A percentile compares a stretch with the other conserved stretches of the same genome.
Evolutionary conservation across 2,329 filamentous ascomycete genomes (phyloP).

Genomic region (Furcasterigmium furcatum): DNA sequence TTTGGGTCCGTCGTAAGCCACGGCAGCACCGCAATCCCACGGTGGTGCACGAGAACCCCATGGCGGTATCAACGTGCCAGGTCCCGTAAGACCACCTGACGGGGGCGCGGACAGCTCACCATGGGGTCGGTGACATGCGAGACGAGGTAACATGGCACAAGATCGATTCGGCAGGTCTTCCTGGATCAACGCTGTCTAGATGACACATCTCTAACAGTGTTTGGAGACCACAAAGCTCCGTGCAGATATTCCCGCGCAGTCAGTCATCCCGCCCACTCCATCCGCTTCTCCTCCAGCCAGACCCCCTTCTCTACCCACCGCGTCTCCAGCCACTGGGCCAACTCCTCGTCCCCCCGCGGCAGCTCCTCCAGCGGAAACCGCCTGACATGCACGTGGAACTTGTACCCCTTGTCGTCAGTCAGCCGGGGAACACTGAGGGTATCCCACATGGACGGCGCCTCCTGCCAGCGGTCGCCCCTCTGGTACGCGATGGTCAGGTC

Average conservation of each 20-base stretch:
- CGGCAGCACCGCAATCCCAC: too few species aligned
- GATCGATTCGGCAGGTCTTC: not conserved
- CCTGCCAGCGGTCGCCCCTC: slow-evolving; percentile 35
- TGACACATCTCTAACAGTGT: too few species aligned
- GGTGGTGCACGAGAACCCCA: too few species aligned
- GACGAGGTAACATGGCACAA: not conserved
- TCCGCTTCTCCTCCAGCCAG: slow-evolving; percentile 41
- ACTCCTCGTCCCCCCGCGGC: slow-evolving; percentile 40
- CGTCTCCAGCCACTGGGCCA: slow-evolving; percentile 50
- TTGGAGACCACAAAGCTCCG: too few species aligned
- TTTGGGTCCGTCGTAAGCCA: too few species aligned
- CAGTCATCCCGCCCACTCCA: slow-evolving; percentile 35
- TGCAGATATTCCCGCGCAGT: too few species aligned
- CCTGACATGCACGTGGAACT: slow-evolving; percentile 47
- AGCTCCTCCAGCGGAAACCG: slow-evolving; percentile 45
- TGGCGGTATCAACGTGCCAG: too few species aligned
- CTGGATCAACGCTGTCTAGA: too few species aligned
- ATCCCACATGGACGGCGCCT: slow-evolving; percentile 50
- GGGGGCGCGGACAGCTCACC: not conserved
- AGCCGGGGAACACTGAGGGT: slow-evolving; percentile 39
- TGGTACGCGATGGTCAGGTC: slow-evolving; percentile 54
- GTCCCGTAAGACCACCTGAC: not conserved
- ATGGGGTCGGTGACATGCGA: not conserved
- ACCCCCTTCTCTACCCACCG: slow-evolving; percentile 51
- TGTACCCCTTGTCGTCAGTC: slow-evolving; percentile 34